phyloP scores from a whole-genome alignment of 208 protist genomes.

The Leishmania aethiopica region DNA sequence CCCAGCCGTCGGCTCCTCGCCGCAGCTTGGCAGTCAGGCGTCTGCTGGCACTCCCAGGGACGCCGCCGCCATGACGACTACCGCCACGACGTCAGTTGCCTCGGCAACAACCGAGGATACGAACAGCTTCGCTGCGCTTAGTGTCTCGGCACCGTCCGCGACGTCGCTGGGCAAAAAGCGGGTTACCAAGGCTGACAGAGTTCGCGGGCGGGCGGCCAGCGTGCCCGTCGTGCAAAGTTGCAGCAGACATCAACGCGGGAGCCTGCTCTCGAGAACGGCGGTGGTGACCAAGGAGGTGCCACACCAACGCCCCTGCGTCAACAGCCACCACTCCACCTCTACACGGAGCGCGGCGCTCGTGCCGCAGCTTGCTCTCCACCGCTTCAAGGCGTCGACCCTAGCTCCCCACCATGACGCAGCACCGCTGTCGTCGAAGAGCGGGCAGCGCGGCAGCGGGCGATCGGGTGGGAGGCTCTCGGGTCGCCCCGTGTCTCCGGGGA shows the following conservation, averaged over 20 bases:
- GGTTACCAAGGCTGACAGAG: neutral
- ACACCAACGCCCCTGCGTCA: neutral
- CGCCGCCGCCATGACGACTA: neutral
- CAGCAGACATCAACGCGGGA: neutral
- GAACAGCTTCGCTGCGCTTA: neutral
- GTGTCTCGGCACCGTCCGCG: neutral
- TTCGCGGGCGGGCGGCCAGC: neutral
- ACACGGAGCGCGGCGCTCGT: neutral
- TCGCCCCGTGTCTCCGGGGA: conserved; percentile 4
- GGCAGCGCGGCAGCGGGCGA: neutral
- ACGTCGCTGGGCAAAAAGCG: neutral
- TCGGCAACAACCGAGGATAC: neutral
- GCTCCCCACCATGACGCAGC: neutral
- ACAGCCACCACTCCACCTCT: conserved; percentile 1
- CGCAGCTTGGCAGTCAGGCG: neutral
- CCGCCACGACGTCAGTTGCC: neutral
- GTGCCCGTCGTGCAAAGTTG: neutral
- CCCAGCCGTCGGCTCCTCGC: neutral
- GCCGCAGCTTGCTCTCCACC: conserved; percentile 9
- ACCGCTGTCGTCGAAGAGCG: neutral
- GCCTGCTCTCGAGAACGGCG: neutral
- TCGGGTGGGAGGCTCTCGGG: neutral
- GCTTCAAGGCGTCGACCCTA: neutral
- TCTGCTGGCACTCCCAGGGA: neutral
- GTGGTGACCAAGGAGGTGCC: conserved; percentile 9